These are phyloP conservation scores for Gossypium australe DNA, from an alignment of 345 rosid species.

Conservation along the genomic window DNA sequence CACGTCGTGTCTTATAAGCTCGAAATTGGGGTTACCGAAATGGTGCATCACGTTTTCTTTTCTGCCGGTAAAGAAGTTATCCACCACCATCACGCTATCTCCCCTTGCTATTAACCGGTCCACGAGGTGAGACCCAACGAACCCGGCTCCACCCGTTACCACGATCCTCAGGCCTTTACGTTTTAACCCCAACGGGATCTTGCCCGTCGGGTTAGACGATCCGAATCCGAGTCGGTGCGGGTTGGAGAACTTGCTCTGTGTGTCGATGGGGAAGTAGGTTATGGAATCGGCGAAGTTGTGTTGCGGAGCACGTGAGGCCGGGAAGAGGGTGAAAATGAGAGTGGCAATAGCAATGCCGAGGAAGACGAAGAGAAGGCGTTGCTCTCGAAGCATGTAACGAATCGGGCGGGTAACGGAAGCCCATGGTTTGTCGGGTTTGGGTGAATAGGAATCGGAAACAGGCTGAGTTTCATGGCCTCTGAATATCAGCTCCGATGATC, in stretches of 20 bases:
- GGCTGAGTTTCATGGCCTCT: neutral
- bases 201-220: constrained; percentile 48
- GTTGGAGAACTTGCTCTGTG: constrained; percentile 27
- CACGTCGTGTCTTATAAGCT: constrained; percentile 89
- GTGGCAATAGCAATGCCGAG: constrained; percentile 91
- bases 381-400: constrained; percentile 81
- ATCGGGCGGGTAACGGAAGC: constrained; percentile 51
- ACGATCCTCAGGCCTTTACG: constrained; percentile 77
- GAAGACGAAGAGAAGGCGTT: constrained; percentile 79
- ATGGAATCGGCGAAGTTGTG: constrained; percentile 28
- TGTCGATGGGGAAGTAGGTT: constrained; percentile 22
- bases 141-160: constrained; percentile 98
- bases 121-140: constrained; percentile 95
- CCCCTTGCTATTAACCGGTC: constrained; percentile 89
- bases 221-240: constrained; percentile 27
- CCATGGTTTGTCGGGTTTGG: constrained; percentile 16
- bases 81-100: constrained; percentile 92
- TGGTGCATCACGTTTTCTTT: constrained; percentile 99
- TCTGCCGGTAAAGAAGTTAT: constrained; percentile 91
- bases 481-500: neutral
- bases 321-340: constrained; percentile 50
- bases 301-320: constrained; percentile 26
- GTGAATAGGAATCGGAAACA: neutral
- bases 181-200: constrained; percentile 86
- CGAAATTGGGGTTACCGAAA: constrained; percentile 85